These are phyloP conservation scores for Orbilia ellipsospora DNA, from an alignment of 2,329 filamentous ascomycete species.

Conservation along the genomic window DNA sequence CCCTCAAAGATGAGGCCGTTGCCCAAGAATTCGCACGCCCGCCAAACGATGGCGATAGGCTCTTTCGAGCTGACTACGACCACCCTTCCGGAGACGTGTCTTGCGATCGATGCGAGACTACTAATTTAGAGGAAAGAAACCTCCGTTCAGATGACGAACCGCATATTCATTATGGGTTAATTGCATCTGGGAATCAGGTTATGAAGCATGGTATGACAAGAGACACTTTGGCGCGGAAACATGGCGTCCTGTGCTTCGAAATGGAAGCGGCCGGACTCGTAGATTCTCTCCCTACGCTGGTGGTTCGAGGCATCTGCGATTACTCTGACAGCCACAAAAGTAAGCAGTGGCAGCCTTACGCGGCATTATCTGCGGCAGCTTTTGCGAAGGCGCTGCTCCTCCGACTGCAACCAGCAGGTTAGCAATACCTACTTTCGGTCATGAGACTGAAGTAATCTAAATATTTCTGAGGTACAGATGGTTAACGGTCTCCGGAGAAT, in stretches of 20 bases:
- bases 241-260: slow-evolving; percentile 11
- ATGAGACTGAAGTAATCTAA: too few relatives aligned
- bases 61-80: too few relatives aligned
- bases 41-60: too few relatives aligned
- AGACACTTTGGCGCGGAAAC: neutral
- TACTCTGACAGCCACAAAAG: slow-evolving; percentile 31
- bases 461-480: too few relatives aligned
- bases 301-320: slow-evolving; percentile 28
- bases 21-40: too few relatives aligned
- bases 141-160: neutral
- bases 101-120: neutral
- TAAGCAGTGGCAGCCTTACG: slow-evolving; percentile 19
- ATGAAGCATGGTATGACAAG: neutral
- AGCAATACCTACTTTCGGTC: too few relatives aligned
- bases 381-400: slow-evolving; percentile 12
- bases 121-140: neutral
- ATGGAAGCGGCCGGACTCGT: slow-evolving; percentile 27
- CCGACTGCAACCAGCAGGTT: too few relatives aligned
- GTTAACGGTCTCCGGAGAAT: too few relatives aligned
- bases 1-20: too few relatives aligned
- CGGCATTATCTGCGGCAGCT: slow-evolving; percentile 9
- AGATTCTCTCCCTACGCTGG: slow-evolving; percentile 9
- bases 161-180: slow-evolving; percentile 23
- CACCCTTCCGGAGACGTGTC: neutral
- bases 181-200: slow-evolving; percentile 20